phyloP scores from a whole-genome alignment of 2,329 filamentous ascomycete species.

The Nigrograna mackinnonii region DNA sequence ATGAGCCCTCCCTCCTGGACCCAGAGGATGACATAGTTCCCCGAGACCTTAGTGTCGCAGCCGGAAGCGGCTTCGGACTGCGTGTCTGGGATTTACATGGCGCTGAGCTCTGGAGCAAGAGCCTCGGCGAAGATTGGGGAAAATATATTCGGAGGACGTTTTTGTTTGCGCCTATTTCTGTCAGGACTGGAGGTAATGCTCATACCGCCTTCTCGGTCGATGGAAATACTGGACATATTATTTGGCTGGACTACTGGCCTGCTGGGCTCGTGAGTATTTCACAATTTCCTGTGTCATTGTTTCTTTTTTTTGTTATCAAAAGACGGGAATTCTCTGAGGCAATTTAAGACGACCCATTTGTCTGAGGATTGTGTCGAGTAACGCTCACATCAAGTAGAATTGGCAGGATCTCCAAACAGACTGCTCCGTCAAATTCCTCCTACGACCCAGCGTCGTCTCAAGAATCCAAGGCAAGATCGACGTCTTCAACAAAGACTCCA shows the following conservation, averaged over 20 bases:
- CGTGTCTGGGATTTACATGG: background rate
- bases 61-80: background rate
- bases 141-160: constrained; percentile 7
- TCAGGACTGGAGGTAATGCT: constrained; percentile 1
- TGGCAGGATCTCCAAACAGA: constrained; percentile 11
- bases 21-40: background rate
- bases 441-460: constrained; percentile 6
- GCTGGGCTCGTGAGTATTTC: constrained; percentile 6
- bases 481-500: constrained; percentile 7
- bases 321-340: too few relatives aligned
- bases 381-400: too few relatives aligned
- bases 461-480: constrained; percentile 5
- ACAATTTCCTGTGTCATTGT: too few relatives aligned
- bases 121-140: constrained; percentile 3
- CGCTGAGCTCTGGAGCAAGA: too few relatives aligned
- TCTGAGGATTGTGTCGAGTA: too few relatives aligned
- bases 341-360: too few relatives aligned
- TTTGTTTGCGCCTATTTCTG: constrained; percentile 7
- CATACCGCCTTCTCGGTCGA: constrained; percentile 11
- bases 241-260: constrained; percentile 8
- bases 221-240: constrained; percentile 6
- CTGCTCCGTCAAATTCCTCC: background rate
- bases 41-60: background rate
- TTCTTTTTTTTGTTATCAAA: too few relatives aligned
- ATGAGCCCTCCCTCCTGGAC: background rate